Percentiles rank a stretch among this genome's conserved stretches.
Conservation (phyloP, 805 yeast genomes). For the Candida adriatica region DNA sequence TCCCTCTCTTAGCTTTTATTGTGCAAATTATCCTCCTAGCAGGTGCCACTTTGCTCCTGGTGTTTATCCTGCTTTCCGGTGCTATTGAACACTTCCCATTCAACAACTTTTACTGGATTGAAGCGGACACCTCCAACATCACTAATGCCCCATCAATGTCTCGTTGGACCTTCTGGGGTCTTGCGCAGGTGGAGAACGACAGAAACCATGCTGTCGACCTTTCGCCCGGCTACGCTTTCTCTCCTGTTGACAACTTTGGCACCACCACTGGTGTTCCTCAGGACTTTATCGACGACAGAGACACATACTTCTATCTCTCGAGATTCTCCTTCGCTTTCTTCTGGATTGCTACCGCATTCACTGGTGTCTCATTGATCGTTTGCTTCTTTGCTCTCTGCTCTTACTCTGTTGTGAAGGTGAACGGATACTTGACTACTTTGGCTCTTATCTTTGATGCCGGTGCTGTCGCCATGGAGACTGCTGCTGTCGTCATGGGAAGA, state of each 20-base stretch:
- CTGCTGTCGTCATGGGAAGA: conserved; percentile 69
- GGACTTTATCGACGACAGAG: conserved; percentile 46
- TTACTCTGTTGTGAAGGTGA: conserved; percentile 44
- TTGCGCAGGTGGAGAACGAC: conserved; percentile 37
- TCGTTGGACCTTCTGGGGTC: conserved; percentile 86
- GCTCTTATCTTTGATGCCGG: conserved; percentile 51
- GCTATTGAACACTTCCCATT: conserved; percentile 52
- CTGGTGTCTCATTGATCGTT: conserved; percentile 54
- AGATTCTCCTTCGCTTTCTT: conserved; percentile 61
- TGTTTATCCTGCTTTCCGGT: conserved; percentile 62
- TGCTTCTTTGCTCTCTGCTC: conserved; percentile 53
- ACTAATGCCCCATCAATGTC: conserved; percentile 40
- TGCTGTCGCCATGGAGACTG: conserved; percentile 68
- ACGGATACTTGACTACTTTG: conserved; percentile 42
- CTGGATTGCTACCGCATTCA: conserved; percentile 52
- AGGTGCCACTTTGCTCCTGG: conserved; percentile 37
- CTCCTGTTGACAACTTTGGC: conserved; percentile 68
- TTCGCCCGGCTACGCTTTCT: conserved; percentile 67
- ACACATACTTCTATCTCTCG: conserved; percentile 54
- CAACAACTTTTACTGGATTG: conserved; percentile 61
- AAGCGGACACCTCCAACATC: conserved; percentile 58
- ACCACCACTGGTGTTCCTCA: conserved; percentile 46
- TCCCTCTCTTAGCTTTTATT: conserved; percentile 10
- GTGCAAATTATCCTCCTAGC: conserved; percentile 15
- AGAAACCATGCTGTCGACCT: conserved; percentile 32